Base-by-base conservation (phyloP, 352 stramenopile genomes). In the Saprolegnia diclina region DNA sequence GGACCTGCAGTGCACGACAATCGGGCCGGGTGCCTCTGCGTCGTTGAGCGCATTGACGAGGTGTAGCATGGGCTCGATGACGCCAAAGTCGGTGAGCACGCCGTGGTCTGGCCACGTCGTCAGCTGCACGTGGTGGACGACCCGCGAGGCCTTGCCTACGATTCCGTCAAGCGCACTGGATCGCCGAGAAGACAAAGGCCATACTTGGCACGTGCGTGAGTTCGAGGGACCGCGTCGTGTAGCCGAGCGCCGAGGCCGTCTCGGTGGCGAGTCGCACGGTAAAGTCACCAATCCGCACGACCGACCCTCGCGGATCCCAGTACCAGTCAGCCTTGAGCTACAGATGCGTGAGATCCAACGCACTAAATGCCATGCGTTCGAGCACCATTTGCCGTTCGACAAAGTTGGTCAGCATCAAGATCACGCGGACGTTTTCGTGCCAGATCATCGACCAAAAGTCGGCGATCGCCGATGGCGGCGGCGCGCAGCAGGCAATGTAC, bases 391-490 rank as follows among this genome's bases (percentile, higher is more conserved):
- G 74, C 32, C 79, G 71, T 73, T 94, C 86, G 26, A 94, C 76
- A 68, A 92, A 94, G 71, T 92, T 91, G 9, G 86, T 94, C 40
- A 94, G 84, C 84, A 94, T 94, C 65, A 92, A 80, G n/a, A 94
- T 76, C 24, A 92, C 84, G 32, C 90, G 77, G 10, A 92, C 84
- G 61, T 90, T 75, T 52, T 73, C 79, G 42, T 91, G 73, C 84
- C 83, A 92, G 1, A 91, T 64, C 86, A 92, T 94, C 70, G 80
- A 81, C 82, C 83, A 94, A 71, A 94, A 94, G 76, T 92, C 84
- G 3, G 40, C 59, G 22, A 91, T 89, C 18, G 77, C 83, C 22
- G 59, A 75, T 2, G 81, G 83, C 5, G 91, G 74, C 10, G 83
- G 86, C 10, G 86, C 83, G 64, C 80, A 88, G 76, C 81, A 91